Base-by-base conservation (phyloP, 352 stramenopile genomes). In the Phytophthora cactorum region DNA sequence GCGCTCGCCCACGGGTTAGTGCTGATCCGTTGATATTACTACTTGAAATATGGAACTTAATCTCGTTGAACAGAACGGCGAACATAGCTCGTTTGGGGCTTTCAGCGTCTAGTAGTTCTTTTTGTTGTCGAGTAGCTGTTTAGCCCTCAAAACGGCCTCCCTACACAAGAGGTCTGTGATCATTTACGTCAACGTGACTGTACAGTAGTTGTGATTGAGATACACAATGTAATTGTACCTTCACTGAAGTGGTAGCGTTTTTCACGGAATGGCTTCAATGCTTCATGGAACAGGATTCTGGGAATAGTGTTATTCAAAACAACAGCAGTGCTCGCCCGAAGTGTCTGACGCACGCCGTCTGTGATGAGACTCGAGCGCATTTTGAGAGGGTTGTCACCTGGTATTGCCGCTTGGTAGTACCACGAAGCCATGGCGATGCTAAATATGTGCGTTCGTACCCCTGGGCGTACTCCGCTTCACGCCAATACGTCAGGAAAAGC, bases 21-120 rank as follows among this genome's bases (percentile, higher is more conserved):
- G 8, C 15, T 0, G 22, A 14, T 22, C 52, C 31, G 10, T 57
- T 34, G 27, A 63, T 59, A 22, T 68, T 63, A 5, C 11, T 59
- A 44, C 14, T 44, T 0, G 61, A 49, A 10, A 17, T 36, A 0
- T 63, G 31, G 39, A 68, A 68, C 51, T 68, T 63, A 15, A 14
- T 54, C 4, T 28, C 61, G 22, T 68, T 59, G n/a, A 68, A 68
- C 12, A 68, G 28, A 0, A 68, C 39, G 10, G 41, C 52, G n/a
- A 34, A 47, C 17, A 59, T 2, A 15, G 34, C 5, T 29, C 46
- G 36, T 25, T 36, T 1, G 46, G 34, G 22, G 6, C 39, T 50
- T 68, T 68, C 8, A 68, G 2, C 3, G 6, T 8, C 45, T 68
- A 68, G 44, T 59, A 53, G 47, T 63, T 54, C 41, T 39, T 50